Evolutionary conservation across 2,329 filamentous ascomycete species (phyloP), one percentile per base, ranked within the genome.

Genomic region (Sporothrix variecibatus): DNA sequence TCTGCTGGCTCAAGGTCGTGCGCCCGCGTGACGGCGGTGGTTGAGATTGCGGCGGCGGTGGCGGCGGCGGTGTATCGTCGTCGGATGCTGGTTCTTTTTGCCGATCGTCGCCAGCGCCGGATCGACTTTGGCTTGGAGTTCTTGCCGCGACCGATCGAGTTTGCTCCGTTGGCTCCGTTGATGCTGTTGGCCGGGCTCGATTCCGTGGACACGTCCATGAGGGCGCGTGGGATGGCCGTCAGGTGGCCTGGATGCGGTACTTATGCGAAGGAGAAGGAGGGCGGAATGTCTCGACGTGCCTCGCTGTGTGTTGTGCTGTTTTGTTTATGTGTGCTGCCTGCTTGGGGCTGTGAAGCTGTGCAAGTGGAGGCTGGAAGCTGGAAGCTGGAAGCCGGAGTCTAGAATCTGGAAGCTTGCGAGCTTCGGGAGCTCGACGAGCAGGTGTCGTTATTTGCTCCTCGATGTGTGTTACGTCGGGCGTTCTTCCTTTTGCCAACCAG

Each of bases 111-210:
- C 68, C 72, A 71, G 58, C 67, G 68, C 67, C 58, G 68, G 23
- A 60, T 34, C 26, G 56, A 38, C 60, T 71, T 74, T 17, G 70
- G 56, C 34, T 65, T 71, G 4, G 68, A 34, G 6, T 23, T 51
- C n/a, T 58, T 58, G 68, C 68, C 51, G n/a, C 38, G 68, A 23
- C 51, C 28, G 31, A 4, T 38, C 40, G 64, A 68, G 17, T 26
- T 40, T 8, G 34, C 7, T 46, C 40, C 64, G 38, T 67, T 67
- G 62, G 7, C 38, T 49, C 69, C 69, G 53, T n/a, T 49, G 53
- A 49, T 40, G 69, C 53, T 49, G 69, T 51, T 69, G 67, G 69
- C 69, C 38, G 69, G 69, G 53, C 69, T 71, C 49, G 67, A 38
- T 31, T 70, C 67, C 49, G 49, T 31, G 12, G 65, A 31, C 26